phyloP scores from a whole-genome alignment of 495 filamentous ascomycete genomes.

The Durotheca rogersii region DNA sequence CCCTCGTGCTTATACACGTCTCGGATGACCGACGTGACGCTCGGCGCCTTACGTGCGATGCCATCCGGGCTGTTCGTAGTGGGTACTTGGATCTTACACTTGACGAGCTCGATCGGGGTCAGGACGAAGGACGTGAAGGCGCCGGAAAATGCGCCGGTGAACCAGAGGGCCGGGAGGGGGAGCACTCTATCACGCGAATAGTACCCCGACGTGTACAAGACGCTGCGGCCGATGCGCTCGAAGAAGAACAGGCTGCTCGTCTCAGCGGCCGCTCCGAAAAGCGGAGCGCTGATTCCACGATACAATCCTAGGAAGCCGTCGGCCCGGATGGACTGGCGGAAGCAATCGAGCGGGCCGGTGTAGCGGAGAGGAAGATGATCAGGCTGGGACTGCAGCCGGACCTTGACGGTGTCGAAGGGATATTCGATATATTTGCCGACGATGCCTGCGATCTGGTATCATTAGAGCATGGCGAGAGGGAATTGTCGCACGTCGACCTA shows the following conservation, averaged over 20 bases:
- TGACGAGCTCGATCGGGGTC: constrained; percentile 95
- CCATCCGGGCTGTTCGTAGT: constrained; percentile 35
- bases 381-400: constrained; percentile 75
- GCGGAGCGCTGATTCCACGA: constrained; percentile 87
- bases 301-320: constrained; percentile 84
- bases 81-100: constrained; percentile 95
- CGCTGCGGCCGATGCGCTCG: constrained; percentile 62
- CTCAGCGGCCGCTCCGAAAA: constrained; percentile 89
- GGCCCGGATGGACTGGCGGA: constrained; percentile 74
- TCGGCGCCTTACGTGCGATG: constrained; percentile 27
- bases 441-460: constrained; percentile 70
- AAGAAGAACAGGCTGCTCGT: constrained; percentile 94
- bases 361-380: constrained; percentile 80
- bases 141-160: constrained; percentile 81
- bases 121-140: constrained; percentile 86
- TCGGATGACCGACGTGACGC: constrained; percentile 59
- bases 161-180: constrained; percentile 68
- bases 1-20: constrained; percentile 81
- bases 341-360: constrained; percentile 87
- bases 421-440: constrained; percentile 96
- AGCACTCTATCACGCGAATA: constrained; percentile 55
- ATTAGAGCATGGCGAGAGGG: constrained; percentile 22
- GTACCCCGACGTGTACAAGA: constrained; percentile 58
- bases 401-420: constrained; percentile 98
- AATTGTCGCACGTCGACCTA: constrained; percentile 46